Conservation (phyloP, 2,329 filamentous ascomycete species). For the Aspergillus sp. region DNA sequence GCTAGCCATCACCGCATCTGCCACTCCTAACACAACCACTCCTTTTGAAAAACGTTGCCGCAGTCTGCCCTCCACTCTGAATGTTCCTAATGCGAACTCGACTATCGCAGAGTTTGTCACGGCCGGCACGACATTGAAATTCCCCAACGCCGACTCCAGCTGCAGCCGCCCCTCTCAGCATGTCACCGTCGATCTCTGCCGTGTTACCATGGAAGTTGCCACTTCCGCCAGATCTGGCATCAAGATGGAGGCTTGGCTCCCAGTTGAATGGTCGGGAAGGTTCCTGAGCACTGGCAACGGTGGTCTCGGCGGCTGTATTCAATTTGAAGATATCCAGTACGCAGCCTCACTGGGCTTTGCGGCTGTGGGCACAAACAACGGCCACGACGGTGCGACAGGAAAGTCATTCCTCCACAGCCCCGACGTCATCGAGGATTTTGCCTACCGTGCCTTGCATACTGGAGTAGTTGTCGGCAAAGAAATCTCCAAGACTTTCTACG, state of each 20-base stretch:
- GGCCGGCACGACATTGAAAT: constrained; percentile 32
- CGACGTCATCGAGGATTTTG: constrained; percentile 47
- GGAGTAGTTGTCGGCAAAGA: constrained; percentile 37
- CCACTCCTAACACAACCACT: too few species aligned
- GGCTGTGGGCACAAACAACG: constrained; percentile 46
- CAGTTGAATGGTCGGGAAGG: constrained; percentile 41
- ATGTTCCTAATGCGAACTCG: constrained; percentile 26
- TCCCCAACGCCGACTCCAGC: constrained; percentile 32
- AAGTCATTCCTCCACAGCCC: constrained; percentile 42
- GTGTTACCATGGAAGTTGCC: constrained; percentile 37
- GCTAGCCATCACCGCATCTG: too few species aligned
- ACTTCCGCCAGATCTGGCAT: constrained; percentile 44
- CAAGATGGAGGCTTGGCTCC: constrained; percentile 45
- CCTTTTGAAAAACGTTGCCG: too few species aligned
- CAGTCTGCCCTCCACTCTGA: constrained; percentile 20
- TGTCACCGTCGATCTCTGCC: constrained; percentile 36
- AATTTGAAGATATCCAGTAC: constrained; percentile 43
- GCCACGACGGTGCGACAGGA: constrained; percentile 47
- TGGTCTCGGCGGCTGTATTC: constrained; percentile 45
- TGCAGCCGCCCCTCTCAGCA: constrained; percentile 30
- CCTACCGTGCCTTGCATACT: constrained; percentile 42
- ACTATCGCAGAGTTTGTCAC: constrained; percentile 30
- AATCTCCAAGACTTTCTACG: constrained; percentile 37
- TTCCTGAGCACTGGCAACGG: constrained; percentile 48
- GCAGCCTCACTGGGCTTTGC: constrained; percentile 40